Conservation (phyloP, 768 basidiomycete genomes). For the Punctularia strigosozonata region DNA sequence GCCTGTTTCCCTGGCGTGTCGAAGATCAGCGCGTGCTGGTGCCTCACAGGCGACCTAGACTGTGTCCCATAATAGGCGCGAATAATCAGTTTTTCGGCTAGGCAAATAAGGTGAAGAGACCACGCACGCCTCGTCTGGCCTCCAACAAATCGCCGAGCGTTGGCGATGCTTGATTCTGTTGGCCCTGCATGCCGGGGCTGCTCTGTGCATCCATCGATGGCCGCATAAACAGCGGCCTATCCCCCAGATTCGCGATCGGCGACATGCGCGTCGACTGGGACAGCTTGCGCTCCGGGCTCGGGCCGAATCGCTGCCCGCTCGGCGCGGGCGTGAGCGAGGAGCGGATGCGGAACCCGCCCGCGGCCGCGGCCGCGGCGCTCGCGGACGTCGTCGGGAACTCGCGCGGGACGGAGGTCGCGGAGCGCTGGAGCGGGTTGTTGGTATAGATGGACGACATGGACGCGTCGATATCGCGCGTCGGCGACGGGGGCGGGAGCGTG, state of each 20-base stretch:
- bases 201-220: constrained; percentile 30
- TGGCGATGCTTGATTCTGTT: constrained; percentile 10
- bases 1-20: constrained; percentile 1
- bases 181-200: constrained; percentile 1
- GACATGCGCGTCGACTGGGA: constrained; percentile 62
- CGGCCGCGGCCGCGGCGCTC: constrained; percentile 32
- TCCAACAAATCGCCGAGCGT: too few species aligned
- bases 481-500: too few species aligned
- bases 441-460: constrained; percentile 24
- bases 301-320: constrained; percentile 28
- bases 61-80: too few species aligned
- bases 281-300: constrained; percentile 25
- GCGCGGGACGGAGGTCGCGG: constrained; percentile 19
- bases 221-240: constrained; percentile 61
- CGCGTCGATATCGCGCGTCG: too few species aligned
- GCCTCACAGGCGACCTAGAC: constrained; percentile 38
- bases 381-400: constrained; percentile 37
- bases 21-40: constrained; percentile 25
- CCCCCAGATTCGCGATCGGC: constrained; percentile 43
- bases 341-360: constrained; percentile 55
- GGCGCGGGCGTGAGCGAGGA: constrained; percentile 65
- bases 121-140: too few species aligned
- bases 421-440: constrained; percentile 11
- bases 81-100: too few species aligned
- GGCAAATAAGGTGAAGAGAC: too few species aligned